These are phyloP conservation scores for Thalassiosira allenii DNA, from an alignment of 352 stramenopile species.

Conservation along the genomic window DNA sequence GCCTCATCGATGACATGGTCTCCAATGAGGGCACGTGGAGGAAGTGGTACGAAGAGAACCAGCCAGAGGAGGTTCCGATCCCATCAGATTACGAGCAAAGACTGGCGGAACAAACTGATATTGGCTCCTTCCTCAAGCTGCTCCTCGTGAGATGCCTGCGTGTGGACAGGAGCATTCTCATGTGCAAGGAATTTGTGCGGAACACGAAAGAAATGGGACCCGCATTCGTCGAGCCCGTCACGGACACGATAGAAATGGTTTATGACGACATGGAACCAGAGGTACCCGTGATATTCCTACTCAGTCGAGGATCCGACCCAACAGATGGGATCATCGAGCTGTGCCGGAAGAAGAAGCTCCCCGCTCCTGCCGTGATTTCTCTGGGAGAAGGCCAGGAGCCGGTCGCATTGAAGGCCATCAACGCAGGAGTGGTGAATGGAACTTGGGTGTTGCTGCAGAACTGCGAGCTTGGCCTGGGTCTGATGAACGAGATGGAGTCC, in stretches of 20 bases:
- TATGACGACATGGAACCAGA: slow-evolving; percentile 95
- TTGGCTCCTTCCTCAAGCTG: slow-evolving; percentile 96
- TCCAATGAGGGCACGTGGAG: slow-evolving; percentile 96
- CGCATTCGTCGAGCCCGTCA: slow-evolving; percentile 97
- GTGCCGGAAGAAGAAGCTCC: slow-evolving; percentile 96
- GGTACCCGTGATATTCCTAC: slow-evolving; percentile 97
- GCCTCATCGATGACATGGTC: slow-evolving; percentile 95
- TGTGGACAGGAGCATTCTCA: slow-evolving; percentile 97
- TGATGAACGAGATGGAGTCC: slow-evolving; percentile 99
- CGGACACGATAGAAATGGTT: slow-evolving; percentile 98
- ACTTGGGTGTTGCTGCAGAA: slow-evolving; percentile 99
- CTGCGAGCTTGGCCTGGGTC: slow-evolving; percentile 96
- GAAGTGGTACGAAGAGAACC: slow-evolving; percentile 98
- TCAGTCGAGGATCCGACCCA: slow-evolving; percentile 96
- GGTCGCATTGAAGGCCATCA: slow-evolving; percentile 97
- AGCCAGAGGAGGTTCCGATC: slow-evolving; percentile 94
- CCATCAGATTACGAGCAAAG: slow-evolving; percentile 94
- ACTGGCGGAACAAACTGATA: slow-evolving; percentile 91
- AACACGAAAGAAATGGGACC: slow-evolving; percentile 96
- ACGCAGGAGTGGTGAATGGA: slow-evolving; percentile 94
- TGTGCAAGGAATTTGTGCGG: slow-evolving; percentile 97
- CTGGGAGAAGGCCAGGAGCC: slow-evolving; percentile 98
- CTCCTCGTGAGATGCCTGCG: slow-evolving; percentile 96
- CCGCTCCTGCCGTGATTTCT: slow-evolving; percentile 94
- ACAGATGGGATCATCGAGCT: slow-evolving; percentile 98